These are phyloP conservation scores for Mycena belliarum DNA, from an alignment of 768 basidiomycete genomes.

Conservation along the genomic window DNA sequence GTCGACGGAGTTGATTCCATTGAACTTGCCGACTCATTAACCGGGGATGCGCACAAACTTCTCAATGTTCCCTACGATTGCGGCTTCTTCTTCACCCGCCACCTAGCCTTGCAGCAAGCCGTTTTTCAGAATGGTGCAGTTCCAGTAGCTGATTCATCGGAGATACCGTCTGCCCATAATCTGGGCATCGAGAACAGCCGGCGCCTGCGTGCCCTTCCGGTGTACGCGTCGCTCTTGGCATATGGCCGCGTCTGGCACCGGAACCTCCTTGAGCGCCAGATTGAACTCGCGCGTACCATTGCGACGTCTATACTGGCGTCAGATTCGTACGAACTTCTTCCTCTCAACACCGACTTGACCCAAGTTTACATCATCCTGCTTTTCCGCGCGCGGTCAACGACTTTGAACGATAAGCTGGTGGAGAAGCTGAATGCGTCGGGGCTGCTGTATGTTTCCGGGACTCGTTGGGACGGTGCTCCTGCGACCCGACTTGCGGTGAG, in stretches of 20 bases:
- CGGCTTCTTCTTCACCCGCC: constrained; percentile 19
- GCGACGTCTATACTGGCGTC: constrained; percentile 10
- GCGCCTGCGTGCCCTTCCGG: constrained; percentile 16
- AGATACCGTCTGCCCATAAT: constrained; percentile 20
- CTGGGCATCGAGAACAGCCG: constrained; percentile 21
- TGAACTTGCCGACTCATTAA: constrained; percentile 14
- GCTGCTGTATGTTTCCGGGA: constrained; percentile 18
- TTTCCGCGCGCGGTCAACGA: constrained; percentile 12
- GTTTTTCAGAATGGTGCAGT: constrained; percentile 16
- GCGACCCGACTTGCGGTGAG: constrained; percentile 19
- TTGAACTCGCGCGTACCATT: constrained; percentile 13
- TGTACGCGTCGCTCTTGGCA: constrained; percentile 18
- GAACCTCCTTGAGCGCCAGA: constrained; percentile 14
- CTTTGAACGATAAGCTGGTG: constrained; percentile 6
- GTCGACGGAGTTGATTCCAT: constrained; percentile 4
- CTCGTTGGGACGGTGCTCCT: constrained; percentile 11
- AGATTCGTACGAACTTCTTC: constrained; percentile 15
- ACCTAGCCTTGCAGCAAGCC: constrained; percentile 15
- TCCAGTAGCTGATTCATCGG: neutral
- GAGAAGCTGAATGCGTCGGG: constrained; percentile 4
- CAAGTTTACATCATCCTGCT: constrained; percentile 18
- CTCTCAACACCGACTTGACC: neutral
- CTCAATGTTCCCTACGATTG: constrained; percentile 20
- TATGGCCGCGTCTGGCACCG: constrained; percentile 19
- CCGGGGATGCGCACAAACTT: constrained; percentile 19